These are phyloP conservation scores for Piloderma croceum DNA, from an alignment of 768 basidiomycete species.

Conservation along the genomic window DNA sequence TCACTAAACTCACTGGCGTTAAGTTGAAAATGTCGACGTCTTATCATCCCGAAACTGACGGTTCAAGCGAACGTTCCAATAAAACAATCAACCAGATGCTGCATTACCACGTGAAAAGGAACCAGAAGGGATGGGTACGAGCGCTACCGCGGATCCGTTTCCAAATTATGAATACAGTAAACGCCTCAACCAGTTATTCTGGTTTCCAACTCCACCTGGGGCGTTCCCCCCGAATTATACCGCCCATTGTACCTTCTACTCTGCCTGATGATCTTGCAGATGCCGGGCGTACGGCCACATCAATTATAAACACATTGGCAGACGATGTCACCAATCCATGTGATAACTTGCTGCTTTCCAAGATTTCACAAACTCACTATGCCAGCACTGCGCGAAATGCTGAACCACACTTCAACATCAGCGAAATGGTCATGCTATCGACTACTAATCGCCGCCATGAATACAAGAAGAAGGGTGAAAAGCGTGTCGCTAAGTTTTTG, in stretches of 20 bases:
- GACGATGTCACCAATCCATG: conserved; percentile 22
- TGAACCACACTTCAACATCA: conserved; percentile 13
- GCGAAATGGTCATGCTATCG: conserved; percentile 23
- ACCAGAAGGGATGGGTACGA: conserved; percentile 25
- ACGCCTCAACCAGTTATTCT: conserved; percentile 25
- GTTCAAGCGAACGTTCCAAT: too few relatives aligned
- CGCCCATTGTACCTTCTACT: too few relatives aligned
- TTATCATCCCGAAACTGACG: conserved; percentile 26
- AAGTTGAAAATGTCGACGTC: conserved; percentile 20
- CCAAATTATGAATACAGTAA: conserved; percentile 28
- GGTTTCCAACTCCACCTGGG: conserved; percentile 27
- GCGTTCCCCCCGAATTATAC: conserved; percentile 16
- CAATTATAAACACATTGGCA: conserved; percentile 10
- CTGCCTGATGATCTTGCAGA: too few relatives aligned
- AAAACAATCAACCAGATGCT: conserved; percentile 24
- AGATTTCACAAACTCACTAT: conserved; percentile 8
- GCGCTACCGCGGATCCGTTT: conserved; percentile 26
- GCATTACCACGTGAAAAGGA: conserved; percentile 16
- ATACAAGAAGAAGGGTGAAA: conserved; percentile 13
- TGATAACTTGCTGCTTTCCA: conserved; percentile 30
- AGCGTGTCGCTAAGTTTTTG: too few relatives aligned
- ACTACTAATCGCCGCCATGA: conserved; percentile 16
- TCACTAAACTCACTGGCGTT: conserved; percentile 12
- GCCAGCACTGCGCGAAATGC: conserved; percentile 12
- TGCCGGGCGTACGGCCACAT: conserved; percentile 2